phyloP scores from a whole-genome alignment of 495 filamentous ascomycete species.

The Darksidea phi region DNA sequence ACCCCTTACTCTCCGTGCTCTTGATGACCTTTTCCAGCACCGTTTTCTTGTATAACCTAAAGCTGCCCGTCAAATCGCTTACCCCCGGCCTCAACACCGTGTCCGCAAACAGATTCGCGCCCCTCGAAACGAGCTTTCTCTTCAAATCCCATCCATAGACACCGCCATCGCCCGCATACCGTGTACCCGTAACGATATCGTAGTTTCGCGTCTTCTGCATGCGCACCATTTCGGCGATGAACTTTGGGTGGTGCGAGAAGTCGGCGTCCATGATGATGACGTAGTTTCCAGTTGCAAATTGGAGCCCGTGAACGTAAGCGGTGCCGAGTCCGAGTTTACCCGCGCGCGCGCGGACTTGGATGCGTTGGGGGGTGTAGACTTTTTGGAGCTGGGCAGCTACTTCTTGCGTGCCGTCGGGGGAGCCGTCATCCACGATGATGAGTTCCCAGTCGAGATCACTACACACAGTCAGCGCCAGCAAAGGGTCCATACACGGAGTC shows the following conservation, averaged over 20 bases:
- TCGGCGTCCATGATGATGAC: constrained; percentile 99
- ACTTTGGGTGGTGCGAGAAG: constrained; percentile 97
- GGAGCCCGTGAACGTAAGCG: constrained; percentile 91
- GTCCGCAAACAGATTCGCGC: constrained; percentile 94
- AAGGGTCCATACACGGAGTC: too few relatives aligned
- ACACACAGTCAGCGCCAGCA: not conserved
- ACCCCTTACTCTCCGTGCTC: constrained; percentile 89
- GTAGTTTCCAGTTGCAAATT: constrained; percentile 84
- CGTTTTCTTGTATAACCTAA: constrained; percentile 86
- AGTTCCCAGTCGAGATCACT: constrained; percentile 97
- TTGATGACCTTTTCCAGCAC: constrained; percentile 87
- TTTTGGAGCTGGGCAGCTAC: constrained; percentile 86
- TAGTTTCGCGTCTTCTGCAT: constrained; percentile 68
- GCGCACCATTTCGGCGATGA: constrained; percentile 83
- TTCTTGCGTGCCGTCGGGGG: constrained; percentile 89
- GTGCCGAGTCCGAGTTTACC: constrained; percentile 97
- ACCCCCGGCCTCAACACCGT: constrained; percentile 94
- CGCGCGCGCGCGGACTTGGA: constrained; percentile 78
- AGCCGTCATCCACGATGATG: constrained; percentile 95
- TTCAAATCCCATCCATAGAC: constrained; percentile 98
- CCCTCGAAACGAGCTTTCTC: constrained; percentile 85
- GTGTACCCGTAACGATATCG: constrained; percentile 95
- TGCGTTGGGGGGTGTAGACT: constrained; percentile 70
- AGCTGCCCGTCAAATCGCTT: constrained; percentile 91
- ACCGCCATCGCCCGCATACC: constrained; percentile 86